phyloP scores from a whole-genome alignment of 371 early-diverging fungal species.

The Mortierella sp. region DNA sequence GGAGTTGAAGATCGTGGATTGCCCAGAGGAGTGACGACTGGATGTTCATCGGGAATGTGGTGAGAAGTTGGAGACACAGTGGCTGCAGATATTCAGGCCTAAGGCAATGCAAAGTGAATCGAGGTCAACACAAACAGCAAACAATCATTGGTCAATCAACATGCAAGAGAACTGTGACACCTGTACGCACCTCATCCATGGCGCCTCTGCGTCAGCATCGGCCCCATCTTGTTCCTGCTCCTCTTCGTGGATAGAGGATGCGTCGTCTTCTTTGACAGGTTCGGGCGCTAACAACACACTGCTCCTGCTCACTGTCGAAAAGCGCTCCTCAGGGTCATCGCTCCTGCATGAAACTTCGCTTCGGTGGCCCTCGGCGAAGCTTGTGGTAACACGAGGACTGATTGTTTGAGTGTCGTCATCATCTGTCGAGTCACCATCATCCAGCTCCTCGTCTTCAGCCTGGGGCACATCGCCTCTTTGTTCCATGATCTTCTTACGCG shows the following conservation, averaged over 20 bases:
- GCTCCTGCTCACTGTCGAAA: conserved; percentile 37
- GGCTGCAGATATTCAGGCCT: conserved; percentile 54
- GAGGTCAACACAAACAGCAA: background rate
- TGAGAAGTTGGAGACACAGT: conserved; percentile 45
- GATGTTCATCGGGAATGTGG: conserved; percentile 54
- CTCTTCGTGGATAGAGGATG: conserved; percentile 18
- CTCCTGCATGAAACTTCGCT: conserved; percentile 33
- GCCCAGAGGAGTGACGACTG: conserved; percentile 54
- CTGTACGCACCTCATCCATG: conserved; percentile 46
- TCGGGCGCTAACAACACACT: conserved; percentile 45
- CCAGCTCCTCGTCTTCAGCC: conserved; percentile 16
- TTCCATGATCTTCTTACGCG: conserved; percentile 49
- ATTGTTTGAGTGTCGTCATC: conserved; percentile 16
- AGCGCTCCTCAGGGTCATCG: conserved; percentile 47
- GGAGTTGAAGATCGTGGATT: conserved; percentile 47
- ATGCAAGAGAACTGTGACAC: background rate
- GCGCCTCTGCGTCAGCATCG: conserved; percentile 29
- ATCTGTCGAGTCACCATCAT: conserved; percentile 9
- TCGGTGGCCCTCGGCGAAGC: conserved; percentile 28
- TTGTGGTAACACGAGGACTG: conserved; percentile 20
- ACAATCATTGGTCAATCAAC: background rate
- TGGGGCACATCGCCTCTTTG: conserved; percentile 34
- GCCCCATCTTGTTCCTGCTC: conserved; percentile 24
- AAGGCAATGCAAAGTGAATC: background rate
- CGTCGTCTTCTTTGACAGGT: conserved; percentile 32